Conservation (phyloP, 164 flowering plant genomes). For the Annona squamosa region DNA sequence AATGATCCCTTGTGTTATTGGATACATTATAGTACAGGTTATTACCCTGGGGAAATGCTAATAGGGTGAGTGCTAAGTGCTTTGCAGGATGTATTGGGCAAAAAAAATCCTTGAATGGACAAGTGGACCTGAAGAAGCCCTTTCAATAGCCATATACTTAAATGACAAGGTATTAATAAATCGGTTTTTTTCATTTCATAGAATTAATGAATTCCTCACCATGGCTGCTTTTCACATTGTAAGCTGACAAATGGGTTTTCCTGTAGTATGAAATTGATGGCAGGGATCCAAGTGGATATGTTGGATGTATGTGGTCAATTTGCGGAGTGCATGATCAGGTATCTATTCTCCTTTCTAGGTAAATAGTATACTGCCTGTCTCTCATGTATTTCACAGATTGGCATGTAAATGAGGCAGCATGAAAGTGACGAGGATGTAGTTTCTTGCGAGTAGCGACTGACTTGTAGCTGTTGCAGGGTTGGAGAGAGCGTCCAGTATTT, state of each 20-base stretch:
- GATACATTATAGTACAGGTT: too few species aligned
- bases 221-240: not conserved
- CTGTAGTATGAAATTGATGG: constrained; percentile 93
- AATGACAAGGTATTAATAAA: constrained; percentile 67
- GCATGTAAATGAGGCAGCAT: too few species aligned
- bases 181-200: not conserved
- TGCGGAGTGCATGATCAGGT: constrained; percentile 99
- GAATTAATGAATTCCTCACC: not conserved
- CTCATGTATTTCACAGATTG: too few species aligned
- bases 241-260: not conserved
- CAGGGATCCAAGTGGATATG: constrained; percentile 91
- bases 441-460: not conserved
- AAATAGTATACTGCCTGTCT: too few species aligned
- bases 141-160: constrained; percentile 63
- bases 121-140: constrained; percentile 81
- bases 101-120: constrained; percentile 99
- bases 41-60: not conserved
- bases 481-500: constrained; percentile 80
- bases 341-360: constrained; percentile 4
- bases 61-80: not conserved
- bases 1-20: too few species aligned
- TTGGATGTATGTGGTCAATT: constrained; percentile 99
- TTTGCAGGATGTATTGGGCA: constrained; percentile 95
- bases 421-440: too few species aligned
- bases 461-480: constrained; percentile 45